These are phyloP conservation scores for Gastrolobium bilobum DNA, from an alignment of 306 rosid species.

Conservation along the genomic window DNA sequence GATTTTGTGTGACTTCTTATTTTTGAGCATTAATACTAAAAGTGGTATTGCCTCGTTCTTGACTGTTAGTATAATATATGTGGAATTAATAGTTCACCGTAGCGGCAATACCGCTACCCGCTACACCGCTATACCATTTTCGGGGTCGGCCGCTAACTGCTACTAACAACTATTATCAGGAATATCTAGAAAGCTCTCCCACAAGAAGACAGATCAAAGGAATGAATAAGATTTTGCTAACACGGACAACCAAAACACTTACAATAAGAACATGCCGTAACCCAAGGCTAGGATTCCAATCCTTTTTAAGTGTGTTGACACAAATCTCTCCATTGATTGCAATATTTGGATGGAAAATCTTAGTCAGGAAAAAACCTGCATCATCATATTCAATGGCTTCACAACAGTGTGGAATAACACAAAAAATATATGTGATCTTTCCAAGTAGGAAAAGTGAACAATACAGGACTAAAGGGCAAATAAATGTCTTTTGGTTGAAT, in stretches of 20 bases:
- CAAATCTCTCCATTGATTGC: conserved; percentile 94
- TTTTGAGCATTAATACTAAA: too few relatives aligned
- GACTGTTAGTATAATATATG: too few relatives aligned
- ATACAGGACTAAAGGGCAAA: conserved; percentile 11
- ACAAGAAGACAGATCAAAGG: not conserved
- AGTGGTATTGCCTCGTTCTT: too few relatives aligned
- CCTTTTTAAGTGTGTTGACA: conserved; percentile 95
- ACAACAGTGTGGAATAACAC: conserved; percentile 5
- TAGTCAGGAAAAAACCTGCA: conserved; percentile 90
- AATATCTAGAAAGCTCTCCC: not conserved
- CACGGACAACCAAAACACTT: conserved; percentile 43
- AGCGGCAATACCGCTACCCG: too few relatives aligned
- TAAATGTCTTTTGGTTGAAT: not conserved
- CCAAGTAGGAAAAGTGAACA: conserved; percentile 16
- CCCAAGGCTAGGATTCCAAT: conserved; percentile 98
- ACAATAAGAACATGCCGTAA: conserved; percentile 91
- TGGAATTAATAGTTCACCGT: too few relatives aligned
- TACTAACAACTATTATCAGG: too few relatives aligned
- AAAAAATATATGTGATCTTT: not conserved
- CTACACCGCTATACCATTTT: too few relatives aligned
- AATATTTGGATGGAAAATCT: conserved; percentile 95
- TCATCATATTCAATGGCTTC: conserved; percentile 41
- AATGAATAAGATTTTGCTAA: not conserved
- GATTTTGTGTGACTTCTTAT: too few relatives aligned
- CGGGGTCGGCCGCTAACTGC: too few relatives aligned